These are phyloP conservation scores for Gnomoniopsis sp. DNA, from an alignment of 2,329 filamentous ascomycete genomes.

Conservation along the genomic window DNA sequence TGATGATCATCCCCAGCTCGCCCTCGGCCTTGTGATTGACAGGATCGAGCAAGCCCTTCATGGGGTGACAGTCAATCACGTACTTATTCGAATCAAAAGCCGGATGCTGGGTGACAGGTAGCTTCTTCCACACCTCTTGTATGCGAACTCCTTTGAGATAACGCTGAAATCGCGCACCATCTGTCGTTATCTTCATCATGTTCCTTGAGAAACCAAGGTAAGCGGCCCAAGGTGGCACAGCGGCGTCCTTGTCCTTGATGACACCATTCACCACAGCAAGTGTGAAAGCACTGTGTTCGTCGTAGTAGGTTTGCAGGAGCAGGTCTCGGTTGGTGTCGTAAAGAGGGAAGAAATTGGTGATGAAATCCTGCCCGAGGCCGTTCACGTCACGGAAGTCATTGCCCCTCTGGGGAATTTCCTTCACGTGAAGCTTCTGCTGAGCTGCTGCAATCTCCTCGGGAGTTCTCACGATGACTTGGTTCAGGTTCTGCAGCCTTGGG, in stretches of 20 bases:
- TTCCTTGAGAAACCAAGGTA: slow-evolving; percentile 81
- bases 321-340: slow-evolving; percentile 70
- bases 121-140: slow-evolving; percentile 61
- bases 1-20: slow-evolving; percentile 75
- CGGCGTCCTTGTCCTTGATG: slow-evolving; percentile 40
- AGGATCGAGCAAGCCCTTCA: slow-evolving; percentile 69
- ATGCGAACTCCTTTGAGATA: slow-evolving; percentile 66
- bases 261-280: slow-evolving; percentile 64
- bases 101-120: slow-evolving; percentile 74
- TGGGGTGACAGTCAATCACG: slow-evolving; percentile 76
- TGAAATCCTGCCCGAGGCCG: slow-evolving; percentile 71
- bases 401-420: slow-evolving; percentile 58
- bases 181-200: slow-evolving; percentile 60
- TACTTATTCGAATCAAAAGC: slow-evolving; percentile 70
- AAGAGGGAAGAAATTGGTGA: slow-evolving; percentile 68
- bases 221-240: slow-evolving; percentile 61
- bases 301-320: slow-evolving; percentile 68
- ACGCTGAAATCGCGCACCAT: slow-evolving; percentile 60
- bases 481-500: slow-evolving; percentile 74
- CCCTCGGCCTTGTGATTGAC: slow-evolving; percentile 59
- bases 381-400: slow-evolving; percentile 72
- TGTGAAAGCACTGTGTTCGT: slow-evolving; percentile 72
- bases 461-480: slow-evolving; percentile 70
- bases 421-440: slow-evolving; percentile 46
- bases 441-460: slow-evolving; percentile 63